phyloP scores from a whole-genome alignment of 306 rosid species.

The Herpetospermum pedunculosum region DNA sequence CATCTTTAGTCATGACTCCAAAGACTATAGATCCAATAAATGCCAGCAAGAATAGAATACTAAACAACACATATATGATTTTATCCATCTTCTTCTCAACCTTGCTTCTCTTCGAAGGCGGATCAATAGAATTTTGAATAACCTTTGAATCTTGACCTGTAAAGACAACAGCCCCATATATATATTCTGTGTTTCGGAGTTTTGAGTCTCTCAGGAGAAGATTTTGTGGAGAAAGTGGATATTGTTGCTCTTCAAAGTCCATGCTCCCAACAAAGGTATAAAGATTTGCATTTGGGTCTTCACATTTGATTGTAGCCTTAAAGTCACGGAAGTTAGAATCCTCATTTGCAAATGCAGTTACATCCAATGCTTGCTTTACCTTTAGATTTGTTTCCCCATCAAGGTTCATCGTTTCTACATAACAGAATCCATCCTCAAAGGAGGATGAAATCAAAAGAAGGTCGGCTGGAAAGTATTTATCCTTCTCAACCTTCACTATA shows the following conservation, averaged over 20 bases:
- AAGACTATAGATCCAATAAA: slow-evolving; percentile 71
- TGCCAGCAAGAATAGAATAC: slow-evolving; percentile 55
- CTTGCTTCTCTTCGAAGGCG: slow-evolving; percentile 93
- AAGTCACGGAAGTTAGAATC: slow-evolving; percentile 36
- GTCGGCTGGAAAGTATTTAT: slow-evolving; percentile 89
- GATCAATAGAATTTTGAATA: slow-evolving; percentile 75
- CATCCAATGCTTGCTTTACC: slow-evolving; percentile 77
- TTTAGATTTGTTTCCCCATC: slow-evolving; percentile 97
- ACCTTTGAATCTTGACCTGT: slow-evolving; percentile 88
- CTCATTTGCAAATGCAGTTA: slow-evolving; percentile 44
- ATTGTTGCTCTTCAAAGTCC: slow-evolving; percentile 45
- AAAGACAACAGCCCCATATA: slow-evolving; percentile 78
- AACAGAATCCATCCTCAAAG: slow-evolving; percentile 85
- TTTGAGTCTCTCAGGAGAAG: slow-evolving; percentile 94
- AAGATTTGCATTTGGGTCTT: slow-evolving; percentile 90
- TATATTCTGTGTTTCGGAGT: slow-evolving; percentile 79
- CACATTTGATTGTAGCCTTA: slow-evolving; percentile 68
- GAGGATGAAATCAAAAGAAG: slow-evolving; percentile 79
- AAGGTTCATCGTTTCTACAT: slow-evolving; percentile 95
- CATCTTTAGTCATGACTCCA: slow-evolving; percentile 58
- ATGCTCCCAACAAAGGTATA: slow-evolving; percentile 75
- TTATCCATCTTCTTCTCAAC: slow-evolving; percentile 89
- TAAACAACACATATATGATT: slow-evolving; percentile 75
- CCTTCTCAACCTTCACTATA: slow-evolving; percentile 70
- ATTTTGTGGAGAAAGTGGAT: slow-evolving; percentile 71